Evolutionary conservation across 2,329 filamentous ascomycete species (phyloP).

Genomic region (Nannizzia gypsea): DNA sequence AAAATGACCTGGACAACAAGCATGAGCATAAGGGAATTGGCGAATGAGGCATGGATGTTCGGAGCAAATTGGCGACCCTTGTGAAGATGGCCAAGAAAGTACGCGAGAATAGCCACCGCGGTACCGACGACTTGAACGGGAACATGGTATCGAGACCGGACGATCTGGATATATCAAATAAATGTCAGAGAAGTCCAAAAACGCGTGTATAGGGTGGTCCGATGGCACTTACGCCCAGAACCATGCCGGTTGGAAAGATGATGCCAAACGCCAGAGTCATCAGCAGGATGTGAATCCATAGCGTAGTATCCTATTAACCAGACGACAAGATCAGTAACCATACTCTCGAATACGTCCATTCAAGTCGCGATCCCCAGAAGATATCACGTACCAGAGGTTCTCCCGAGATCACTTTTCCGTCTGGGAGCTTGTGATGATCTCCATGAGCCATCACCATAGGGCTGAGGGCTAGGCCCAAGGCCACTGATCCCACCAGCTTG

Average conservation of each 20-base stretch:
- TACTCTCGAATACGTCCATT: not conserved
- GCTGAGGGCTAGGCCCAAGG: not conserved
- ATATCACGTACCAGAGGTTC: constrained; percentile 30
- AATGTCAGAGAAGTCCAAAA: constrained; percentile 4
- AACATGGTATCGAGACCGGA: constrained; percentile 87
- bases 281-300: constrained; percentile 90
- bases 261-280: constrained; percentile 82
- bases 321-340: not conserved
- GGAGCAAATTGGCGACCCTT: constrained; percentile 72
- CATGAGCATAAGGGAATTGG: constrained; percentile 67
- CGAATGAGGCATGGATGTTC: constrained; percentile 74
- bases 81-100: constrained; percentile 84
- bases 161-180: constrained; percentile 48
- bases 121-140: constrained; percentile 69
- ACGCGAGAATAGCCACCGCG: constrained; percentile 65
- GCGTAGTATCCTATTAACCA: constrained; percentile 51
- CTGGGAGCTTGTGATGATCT: constrained; percentile 49
- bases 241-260: constrained; percentile 90
- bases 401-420: constrained; percentile 42
- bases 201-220: not conserved
- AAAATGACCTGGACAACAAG: constrained; percentile 64
- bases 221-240: constrained; percentile 59
- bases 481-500: not conserved
- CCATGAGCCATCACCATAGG: constrained; percentile 30
- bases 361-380: constrained; percentile 48